Evolutionary conservation across 2,329 filamentous ascomycete genomes (phyloP), one percentile per base, ranked within the genome.

Genomic region (Sclerotinia minor): DNA sequence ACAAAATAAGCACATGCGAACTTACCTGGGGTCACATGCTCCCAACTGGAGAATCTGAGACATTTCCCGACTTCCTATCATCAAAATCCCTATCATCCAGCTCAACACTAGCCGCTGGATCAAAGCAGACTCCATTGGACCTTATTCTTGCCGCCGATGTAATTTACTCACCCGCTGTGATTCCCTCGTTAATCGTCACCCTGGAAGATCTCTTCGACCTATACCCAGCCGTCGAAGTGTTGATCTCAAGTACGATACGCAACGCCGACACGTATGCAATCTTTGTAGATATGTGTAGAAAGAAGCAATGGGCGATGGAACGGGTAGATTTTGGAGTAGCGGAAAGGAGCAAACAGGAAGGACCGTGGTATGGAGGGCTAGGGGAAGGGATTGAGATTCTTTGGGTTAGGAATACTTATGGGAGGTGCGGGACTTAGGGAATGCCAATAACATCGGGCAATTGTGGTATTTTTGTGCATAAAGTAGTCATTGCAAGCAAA

Each of bases 131-230:
- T 78, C 74, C 78, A 76, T 63, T 77, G 64, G 89, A 94, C 76
- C 78, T 92, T 5, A 83, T 94, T 2, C 78, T 94, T 38, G 92
- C 90, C 5, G 90, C 91, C 45, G 91, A 94, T 76, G 85, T 94
- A 78, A 94, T 89, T 0, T 94, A 94, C 77, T 90, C 94, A 75
- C 82, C 81, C 69, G 80, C 81, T 47, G 83, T 86, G 53, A 87
- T 91, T 61, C 85, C 87, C 0, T 80, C 85, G 1, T 81, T 94
- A 32, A 82, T 91, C 3, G 83, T 82, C 3, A 92, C 90, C 3
- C 77, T 94, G 64, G 79, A 83, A 44, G 84, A 89, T 61, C 79
- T 92, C 17, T 85, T 90, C 60, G 80, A 80, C 1, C 75, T 87
- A 65, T 85, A 86, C 70, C 83, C 86, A 2, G 74, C 75, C 0